Evolutionary conservation across 2,329 filamentous ascomycete species (phyloP), one percentile per base, ranked within the genome.

Genomic region (Penicillium sp.): DNA sequence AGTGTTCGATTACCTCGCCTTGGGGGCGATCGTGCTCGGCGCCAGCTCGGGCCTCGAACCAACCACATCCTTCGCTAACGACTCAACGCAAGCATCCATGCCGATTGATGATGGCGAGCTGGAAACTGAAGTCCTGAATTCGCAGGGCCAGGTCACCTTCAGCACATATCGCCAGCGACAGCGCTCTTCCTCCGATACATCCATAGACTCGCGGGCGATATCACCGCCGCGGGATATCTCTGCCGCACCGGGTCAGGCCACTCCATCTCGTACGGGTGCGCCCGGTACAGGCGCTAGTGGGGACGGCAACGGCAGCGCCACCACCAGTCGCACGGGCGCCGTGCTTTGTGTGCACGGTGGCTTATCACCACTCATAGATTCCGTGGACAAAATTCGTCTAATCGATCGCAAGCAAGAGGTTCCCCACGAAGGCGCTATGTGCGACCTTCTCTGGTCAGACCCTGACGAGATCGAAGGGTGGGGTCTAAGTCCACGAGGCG

Each of bases 391-490:
- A 71, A 98, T 98, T 65, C 81, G 93, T 18, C 77, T 97, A 11
- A 80, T 98, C 18, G 94, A 98, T 67, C 84, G 91, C 52, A 97
- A 97, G 69, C 93, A 98, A 72, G 93, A 98, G 72, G 93, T 98
- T 0, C 93, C 93, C 0, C 93, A 98, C 65, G 93, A 98, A 73
- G 93, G 93, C 46, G 89, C 93, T 64, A 98, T 98, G 93, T 98
- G 93, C 70, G 93, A 98, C 69, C 77, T 98, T 0, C 79, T 98
- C 2, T 98, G 93, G 93, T 96, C 89, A 0, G 93, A 98, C 63
- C 93, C 93, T 0, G 93, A 98, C 68, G 93, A 98, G 60, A 95
- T 96, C 53, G 90, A 96, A 64, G 91, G 90, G 49, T 98, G 93
- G 93, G 91, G 90, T 9, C 74, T 97, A 5, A 95, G 88, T 1